Evolutionary conservation across 495 filamentous ascomycete genomes (phyloP), one percentile per base, ranked within the genome.

Genomic region (Elasticomyces elasticus): DNA sequence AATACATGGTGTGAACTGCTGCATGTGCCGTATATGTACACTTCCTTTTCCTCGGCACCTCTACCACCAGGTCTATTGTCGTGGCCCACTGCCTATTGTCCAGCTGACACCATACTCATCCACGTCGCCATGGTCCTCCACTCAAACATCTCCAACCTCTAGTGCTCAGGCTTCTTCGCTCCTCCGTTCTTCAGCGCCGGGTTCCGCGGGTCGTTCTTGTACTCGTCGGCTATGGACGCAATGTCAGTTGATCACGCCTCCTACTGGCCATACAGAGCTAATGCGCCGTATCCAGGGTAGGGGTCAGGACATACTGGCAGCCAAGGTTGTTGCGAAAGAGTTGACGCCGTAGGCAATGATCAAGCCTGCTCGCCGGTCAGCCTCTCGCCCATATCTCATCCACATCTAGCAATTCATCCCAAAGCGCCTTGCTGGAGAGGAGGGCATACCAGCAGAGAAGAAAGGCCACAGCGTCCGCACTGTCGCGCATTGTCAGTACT

Each of bases 181-280:
- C 35, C 28, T 19, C 15, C 12, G 24, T 6, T 61, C 77, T 84
- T 84, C 35, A 73, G 71, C 66, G 79, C 75, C 62, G 84, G 86
- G 79, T 95, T 95, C 68, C 91, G 80, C 59, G 91, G 90, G 75
- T 97, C 91, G 77, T 92, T 91, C 82, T 86, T 90, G 82, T 78
- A 95, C 69, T 97, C 86, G 55, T 83, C 86, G 74, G 80, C 91
- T 97, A 15, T 15, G 35, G 65, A 48, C 49, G 30, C 30, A 30
- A 25, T 23, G 7, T 61, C 47, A 47, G 54, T 10, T 17, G 7
- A 11, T 7, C 9, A 22, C 7, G 9, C 24, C 17, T 55, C 13
- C 42, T 19, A 22, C 2, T 28, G 10, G 46, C 22, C 37, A 51
- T 22, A 17, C 10, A 15, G n/a, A 26, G 26, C 45, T 17, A 15